phyloP scores from a whole-genome alignment of 2,329 filamentous ascomycete genomes.

The Bertia moriformis region DNA sequence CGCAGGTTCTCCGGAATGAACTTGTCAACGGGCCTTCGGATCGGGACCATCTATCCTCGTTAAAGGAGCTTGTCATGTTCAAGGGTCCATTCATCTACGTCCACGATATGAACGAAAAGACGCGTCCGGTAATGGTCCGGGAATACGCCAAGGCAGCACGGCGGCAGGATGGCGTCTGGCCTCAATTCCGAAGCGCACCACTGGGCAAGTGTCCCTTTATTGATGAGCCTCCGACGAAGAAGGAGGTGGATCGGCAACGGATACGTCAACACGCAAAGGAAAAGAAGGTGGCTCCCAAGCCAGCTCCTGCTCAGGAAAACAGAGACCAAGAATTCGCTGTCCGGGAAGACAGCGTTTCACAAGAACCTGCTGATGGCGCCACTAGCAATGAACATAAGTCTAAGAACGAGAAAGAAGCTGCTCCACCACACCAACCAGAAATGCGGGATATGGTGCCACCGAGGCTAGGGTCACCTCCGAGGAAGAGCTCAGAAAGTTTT shows the following conservation, averaged over 20 bases:
- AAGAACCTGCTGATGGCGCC: no score
- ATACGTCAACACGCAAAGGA: conserved; percentile 22
- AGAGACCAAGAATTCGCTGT: neutral
- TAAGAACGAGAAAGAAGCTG: neutral
- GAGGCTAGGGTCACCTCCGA: no score
- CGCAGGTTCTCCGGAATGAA: conserved; percentile 81
- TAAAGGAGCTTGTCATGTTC: conserved; percentile 67
- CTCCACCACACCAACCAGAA: conserved; percentile 6
- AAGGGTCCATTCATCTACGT: conserved; percentile 90
- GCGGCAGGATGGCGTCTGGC: conserved; percentile 84
- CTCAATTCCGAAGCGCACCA: conserved; percentile 77
- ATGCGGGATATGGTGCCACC: neutral
- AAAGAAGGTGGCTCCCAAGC: neutral
- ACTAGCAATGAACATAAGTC: neutral
- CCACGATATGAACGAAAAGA: conserved; percentile 89
- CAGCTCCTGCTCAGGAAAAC: neutral
- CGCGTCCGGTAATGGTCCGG: conserved; percentile 81
- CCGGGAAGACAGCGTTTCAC: no score
- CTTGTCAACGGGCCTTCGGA: conserved; percentile 75
- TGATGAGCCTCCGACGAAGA: conserved; percentile 51
- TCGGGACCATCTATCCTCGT: conserved; percentile 60
- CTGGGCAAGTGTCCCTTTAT: conserved; percentile 88
- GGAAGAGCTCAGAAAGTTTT: conserved; percentile 1
- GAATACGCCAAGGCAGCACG: conserved; percentile 73
- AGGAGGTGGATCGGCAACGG: conserved; percentile 41